Evolutionary conservation across 1,284 basidiomycete genomes (phyloP).

Genomic region (Caloboletus firmus): DNA sequence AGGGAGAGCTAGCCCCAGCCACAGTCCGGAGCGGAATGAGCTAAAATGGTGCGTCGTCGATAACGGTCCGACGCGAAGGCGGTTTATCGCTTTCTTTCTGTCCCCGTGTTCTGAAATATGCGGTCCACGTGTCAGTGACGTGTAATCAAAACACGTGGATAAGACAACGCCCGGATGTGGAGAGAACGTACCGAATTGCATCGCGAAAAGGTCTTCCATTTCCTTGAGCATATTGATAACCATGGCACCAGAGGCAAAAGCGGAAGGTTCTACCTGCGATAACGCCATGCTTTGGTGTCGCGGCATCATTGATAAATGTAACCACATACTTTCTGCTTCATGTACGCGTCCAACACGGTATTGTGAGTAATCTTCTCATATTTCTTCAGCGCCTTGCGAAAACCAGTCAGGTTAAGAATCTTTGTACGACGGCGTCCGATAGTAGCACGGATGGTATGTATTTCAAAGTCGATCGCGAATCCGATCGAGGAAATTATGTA

Average conservation of each 20-base stretch:
- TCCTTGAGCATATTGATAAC: slow-evolving; percentile 71
- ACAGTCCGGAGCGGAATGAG: slow-evolving; percentile 74
- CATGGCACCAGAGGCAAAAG: slow-evolving; percentile 60
- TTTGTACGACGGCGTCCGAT: slow-evolving; percentile 31
- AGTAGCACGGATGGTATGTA: not conserved
- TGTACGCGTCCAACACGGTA: slow-evolving; percentile 68
- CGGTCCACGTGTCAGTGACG: not conserved
- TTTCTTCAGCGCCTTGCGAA: slow-evolving; percentile 91
- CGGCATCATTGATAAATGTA: not conserved
- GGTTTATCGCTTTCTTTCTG: slow-evolving; percentile 72
- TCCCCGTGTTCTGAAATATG: slow-evolving; percentile 74
- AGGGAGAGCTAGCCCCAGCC: slow-evolving; percentile 79
- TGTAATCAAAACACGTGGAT: not conserved
- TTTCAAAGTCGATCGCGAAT: not conserved
- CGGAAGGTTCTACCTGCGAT: slow-evolving; percentile 58
- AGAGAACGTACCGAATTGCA: slow-evolving; percentile 63
- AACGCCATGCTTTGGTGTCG: not conserved
- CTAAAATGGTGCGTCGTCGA: slow-evolving; percentile 74
- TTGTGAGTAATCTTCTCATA: slow-evolving; percentile 86
- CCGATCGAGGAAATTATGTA: not conserved
- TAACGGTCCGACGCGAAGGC: slow-evolving; percentile 59
- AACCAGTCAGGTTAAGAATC: slow-evolving; percentile 88
- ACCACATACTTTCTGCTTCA: slow-evolving; percentile 62
- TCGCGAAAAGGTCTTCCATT: slow-evolving; percentile 73
- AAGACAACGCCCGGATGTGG: too few relatives aligned